Conservation (phyloP, 192 early-diverging fungal genomes). For the Linnemannia elongata region DNA sequence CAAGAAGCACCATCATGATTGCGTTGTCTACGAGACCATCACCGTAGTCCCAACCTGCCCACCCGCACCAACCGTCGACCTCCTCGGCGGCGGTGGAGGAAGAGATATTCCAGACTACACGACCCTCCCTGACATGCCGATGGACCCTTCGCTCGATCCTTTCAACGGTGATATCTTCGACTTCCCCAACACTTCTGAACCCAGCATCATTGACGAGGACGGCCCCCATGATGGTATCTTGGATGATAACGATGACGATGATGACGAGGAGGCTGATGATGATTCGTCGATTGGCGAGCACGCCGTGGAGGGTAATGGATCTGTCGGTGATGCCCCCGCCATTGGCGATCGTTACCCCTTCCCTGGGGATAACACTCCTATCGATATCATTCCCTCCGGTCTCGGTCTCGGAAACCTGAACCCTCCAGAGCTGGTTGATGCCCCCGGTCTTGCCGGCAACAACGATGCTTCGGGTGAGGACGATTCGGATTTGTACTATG, state of each 20-base stretch:
- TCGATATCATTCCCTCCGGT: too few species aligned
- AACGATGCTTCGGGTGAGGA: not conserved
- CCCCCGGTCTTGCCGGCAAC: too few species aligned
- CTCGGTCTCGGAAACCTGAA: too few species aligned
- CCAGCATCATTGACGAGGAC: not conserved
- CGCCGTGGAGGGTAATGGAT: not conserved
- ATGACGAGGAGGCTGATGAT: not conserved
- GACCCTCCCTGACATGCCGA: too few species aligned
- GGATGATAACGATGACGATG: not conserved
- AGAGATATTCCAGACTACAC: not conserved
- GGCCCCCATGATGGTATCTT: not conserved
- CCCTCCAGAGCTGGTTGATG: too few species aligned
- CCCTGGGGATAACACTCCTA: too few species aligned
- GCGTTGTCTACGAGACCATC: slow-evolving; percentile 16
- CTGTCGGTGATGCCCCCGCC: too few species aligned
- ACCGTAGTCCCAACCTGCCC: slow-evolving; percentile 10
- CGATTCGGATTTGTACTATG: not conserved
- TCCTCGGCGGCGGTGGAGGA: not conserved
- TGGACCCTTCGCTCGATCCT: too few species aligned
- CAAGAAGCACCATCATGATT: not conserved
- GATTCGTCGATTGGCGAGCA: not conserved
- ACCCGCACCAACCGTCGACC: not conserved
- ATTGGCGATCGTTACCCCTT: too few species aligned
- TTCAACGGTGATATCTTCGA: not conserved
- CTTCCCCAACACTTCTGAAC: not conserved